phyloP scores from a whole-genome alignment of 768 basidiomycete genomes.

The Leucogyrophana mollusca region DNA sequence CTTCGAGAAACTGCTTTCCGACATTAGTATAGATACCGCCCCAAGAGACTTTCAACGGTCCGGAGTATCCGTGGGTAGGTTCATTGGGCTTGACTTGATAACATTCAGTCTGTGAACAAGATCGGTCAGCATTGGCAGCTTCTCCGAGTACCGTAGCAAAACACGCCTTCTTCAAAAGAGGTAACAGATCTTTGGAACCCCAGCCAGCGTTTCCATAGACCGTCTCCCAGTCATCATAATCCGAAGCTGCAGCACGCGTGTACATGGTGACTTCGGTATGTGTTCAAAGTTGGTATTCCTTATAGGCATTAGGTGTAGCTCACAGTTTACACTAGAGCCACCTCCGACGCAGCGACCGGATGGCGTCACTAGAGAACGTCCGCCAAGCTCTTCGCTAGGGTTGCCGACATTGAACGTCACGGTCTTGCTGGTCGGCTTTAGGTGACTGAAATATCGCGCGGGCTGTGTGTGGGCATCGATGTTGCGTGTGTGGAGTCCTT shows the following conservation, averaged over 20 bases:
- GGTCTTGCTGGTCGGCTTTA: slow-evolving; percentile 37
- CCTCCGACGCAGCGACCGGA: slow-evolving; percentile 57
- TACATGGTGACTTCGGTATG: too few relatives aligned
- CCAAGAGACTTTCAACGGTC: slow-evolving; percentile 48
- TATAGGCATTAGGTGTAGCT: slow-evolving; percentile 16
- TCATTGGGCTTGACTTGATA: slow-evolving; percentile 29
- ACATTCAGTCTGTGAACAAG: slow-evolving; percentile 32
- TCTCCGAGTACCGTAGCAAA: not conserved
- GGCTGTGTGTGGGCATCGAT: slow-evolving; percentile 51
- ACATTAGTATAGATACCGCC: slow-evolving; percentile 38
- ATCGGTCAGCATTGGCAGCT: not conserved
- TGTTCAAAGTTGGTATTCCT: too few relatives aligned
- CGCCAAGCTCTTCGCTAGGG: slow-evolving; percentile 42
- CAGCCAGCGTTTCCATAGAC: slow-evolving; percentile 56
- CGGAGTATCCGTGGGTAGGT: slow-evolving; percentile 44
- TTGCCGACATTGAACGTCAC: slow-evolving; percentile 40
- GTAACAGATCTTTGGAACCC: slow-evolving; percentile 56
- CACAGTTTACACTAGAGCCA: slow-evolving; percentile 62
- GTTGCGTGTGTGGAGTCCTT: slow-evolving; percentile 51
- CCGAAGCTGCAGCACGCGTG: slow-evolving; percentile 56
- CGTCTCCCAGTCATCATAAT: slow-evolving; percentile 63
- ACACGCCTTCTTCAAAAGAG: slow-evolving; percentile 54
- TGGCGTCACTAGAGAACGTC: slow-evolving; percentile 43
- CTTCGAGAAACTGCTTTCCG: slow-evolving; percentile 41
- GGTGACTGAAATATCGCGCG: slow-evolving; percentile 45